phyloP scores from a whole-genome alignment of 169 alveolate species.

The Perkinsus olseni region DNA sequence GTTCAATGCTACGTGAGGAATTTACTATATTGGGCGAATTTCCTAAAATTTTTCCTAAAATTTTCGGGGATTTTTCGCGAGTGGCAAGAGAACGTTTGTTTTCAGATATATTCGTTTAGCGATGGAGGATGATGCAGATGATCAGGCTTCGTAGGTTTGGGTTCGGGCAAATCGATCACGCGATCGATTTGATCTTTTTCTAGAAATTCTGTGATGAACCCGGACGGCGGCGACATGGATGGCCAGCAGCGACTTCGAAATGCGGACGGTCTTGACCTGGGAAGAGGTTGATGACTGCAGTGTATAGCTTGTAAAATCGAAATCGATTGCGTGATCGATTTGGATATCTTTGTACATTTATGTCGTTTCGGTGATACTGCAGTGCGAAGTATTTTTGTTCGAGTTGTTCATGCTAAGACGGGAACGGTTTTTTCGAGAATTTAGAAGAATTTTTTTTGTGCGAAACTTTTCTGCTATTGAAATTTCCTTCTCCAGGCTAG shows the following conservation, averaged over 20 bases:
- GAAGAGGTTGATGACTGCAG: neutral
- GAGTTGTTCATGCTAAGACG: too few species aligned
- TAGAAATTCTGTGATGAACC: neutral
- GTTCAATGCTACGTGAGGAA: too few species aligned
- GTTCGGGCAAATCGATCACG: neutral
- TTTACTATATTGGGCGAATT: too few species aligned
- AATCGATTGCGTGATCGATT: neutral
- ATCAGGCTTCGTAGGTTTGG: slow-evolving; percentile 1
- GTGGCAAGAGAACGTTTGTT: too few species aligned
- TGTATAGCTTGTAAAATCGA: too few species aligned
- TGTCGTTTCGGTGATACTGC: neutral
- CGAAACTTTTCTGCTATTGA: too few species aligned
- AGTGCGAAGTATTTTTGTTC: neutral
- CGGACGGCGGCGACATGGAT: neutral
- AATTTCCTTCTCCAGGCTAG: too few species aligned
- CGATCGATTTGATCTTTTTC: neutral
- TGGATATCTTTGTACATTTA: neutral
- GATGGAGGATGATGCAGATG: slow-evolving; percentile 74
- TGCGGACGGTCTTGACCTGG: neutral
- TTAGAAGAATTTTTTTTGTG: too few species aligned
- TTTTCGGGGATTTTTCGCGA: too few species aligned
- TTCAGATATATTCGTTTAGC: slow-evolving; percentile 41
- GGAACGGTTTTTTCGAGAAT: too few species aligned
- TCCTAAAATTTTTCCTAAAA: too few species aligned
- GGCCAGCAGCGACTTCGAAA: neutral